phyloP scores from a whole-genome alignment of 345 rosid species.

The Psidium friedrichsthalianum region DNA sequence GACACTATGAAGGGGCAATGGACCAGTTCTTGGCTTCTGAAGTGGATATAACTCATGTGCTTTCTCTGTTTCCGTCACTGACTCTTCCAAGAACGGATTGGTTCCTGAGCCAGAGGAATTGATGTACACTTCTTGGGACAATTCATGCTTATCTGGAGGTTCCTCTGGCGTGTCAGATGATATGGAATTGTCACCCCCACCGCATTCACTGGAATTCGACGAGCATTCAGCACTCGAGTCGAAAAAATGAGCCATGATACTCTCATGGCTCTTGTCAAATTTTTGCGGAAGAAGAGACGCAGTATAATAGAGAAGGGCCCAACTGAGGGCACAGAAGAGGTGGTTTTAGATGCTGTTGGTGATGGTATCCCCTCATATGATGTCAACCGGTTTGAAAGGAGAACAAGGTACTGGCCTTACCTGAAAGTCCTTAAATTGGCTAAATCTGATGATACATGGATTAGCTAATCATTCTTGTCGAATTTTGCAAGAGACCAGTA shows the following conservation, averaged over 20 bases:
- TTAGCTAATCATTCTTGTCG: constrained; percentile 39
- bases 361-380: constrained; percentile 49
- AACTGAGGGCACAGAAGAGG: constrained; percentile 91
- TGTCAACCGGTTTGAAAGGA: constrained; percentile 43
- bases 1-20: constrained; percentile 95
- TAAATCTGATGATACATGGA: background rate
- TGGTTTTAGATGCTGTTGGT: constrained; percentile 82
- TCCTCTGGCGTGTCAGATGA: constrained; percentile 87
- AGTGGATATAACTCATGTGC: constrained; percentile 91
- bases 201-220: constrained; percentile 39
- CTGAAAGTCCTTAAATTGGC: background rate
- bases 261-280: constrained; percentile 18
- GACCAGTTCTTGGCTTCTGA: constrained; percentile 93
- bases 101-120: constrained; percentile 58
- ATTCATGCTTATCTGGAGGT: constrained; percentile 57
- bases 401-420: constrained; percentile 45
- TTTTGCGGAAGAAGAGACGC: constrained; percentile 73
- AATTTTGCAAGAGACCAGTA: constrained; percentile 62
- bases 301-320: constrained; percentile 78
- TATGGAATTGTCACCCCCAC: constrained; percentile 51
- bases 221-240: constrained; percentile 69
- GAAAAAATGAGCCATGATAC: constrained; percentile 76
- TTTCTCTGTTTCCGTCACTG: constrained; percentile 78
- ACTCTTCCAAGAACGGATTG: constrained; percentile 68
- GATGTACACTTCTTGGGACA: constrained; percentile 53